Evolutionary conservation across 2,329 filamentous ascomycete species (phyloP).

Genomic region (Ceratocystis harringtonii): DNA sequence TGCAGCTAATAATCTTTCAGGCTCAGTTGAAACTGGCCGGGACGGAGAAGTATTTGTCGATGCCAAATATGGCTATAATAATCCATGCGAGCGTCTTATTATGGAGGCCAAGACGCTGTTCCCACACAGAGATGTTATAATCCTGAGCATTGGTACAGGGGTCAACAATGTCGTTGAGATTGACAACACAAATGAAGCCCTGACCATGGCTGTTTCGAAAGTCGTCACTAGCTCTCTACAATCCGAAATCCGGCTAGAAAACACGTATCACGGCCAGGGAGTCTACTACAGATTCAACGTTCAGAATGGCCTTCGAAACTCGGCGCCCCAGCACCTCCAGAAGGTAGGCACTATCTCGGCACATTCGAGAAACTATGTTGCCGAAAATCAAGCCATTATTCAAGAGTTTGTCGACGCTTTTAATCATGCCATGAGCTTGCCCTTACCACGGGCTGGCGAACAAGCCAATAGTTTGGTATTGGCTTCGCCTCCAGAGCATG

Average conservation of each 20-base stretch:
- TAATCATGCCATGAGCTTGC: too few species aligned
- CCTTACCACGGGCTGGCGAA: too few species aligned
- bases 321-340: too few species aligned
- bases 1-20: constrained; percentile 23
- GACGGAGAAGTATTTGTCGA: constrained; percentile 23
- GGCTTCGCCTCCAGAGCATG: too few species aligned
- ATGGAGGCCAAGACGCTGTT: constrained; percentile 21
- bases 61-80: constrained; percentile 23
- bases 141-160: constrained; percentile 23
- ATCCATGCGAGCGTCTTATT: constrained; percentile 23
- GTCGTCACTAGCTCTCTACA: not conserved
- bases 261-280: constrained; percentile 17
- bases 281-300: constrained; percentile 23
- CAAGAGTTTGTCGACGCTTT: too few species aligned
- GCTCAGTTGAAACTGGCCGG: constrained; percentile 21
- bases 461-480: too few species aligned
- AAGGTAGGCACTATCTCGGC: too few species aligned
- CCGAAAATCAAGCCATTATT: too few species aligned
- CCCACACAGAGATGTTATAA: constrained; percentile 16
- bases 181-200: constrained; percentile 5
- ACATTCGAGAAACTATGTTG: too few species aligned
- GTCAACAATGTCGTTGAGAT: constrained; percentile 19
- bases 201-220: not conserved
- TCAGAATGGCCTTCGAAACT: constrained; percentile 19
- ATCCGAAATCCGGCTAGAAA: not conserved